Base-by-base conservation (phyloP, 371 early-diverging fungal species). In the Mortierella sp. region DNA sequence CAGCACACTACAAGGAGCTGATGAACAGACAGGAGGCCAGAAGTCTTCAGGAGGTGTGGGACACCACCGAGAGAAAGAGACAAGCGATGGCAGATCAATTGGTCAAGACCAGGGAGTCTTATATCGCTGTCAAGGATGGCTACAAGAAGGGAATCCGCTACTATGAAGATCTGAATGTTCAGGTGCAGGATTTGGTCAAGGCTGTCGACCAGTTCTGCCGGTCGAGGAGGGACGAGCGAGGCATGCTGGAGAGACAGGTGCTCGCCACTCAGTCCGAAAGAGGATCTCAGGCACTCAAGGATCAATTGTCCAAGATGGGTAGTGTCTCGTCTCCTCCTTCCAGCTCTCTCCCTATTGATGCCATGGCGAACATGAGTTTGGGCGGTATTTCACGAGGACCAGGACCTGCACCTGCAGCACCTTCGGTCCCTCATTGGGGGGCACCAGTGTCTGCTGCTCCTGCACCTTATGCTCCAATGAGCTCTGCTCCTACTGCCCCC, bases 11-110 rank as follows among this genome's bases (percentile, higher is more conserved):
- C 87, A 94, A 92, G 83, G 91, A 89, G 21, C 89, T 98, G 48
- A 94, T 95, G 93, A 93, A 93, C 68, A 90, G 94, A 24, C 94
- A 95, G 3, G 93, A 96, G 71, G 95, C 93, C 5, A 90, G 93
- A 52, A 90, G 89, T 50, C 88, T 95, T 52, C 93, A 96, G 73
- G 90, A 92, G n/a, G 88, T 89, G 38, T 93, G 94, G 88, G 96
- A 96, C 47, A 84, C 88, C 13, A 92, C 92, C 2, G 95, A 96
- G 57, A 87, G 88, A 44, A 91, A 92, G 74, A 83, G 94, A 83
- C 92, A 92, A 47, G 88, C 89, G 16, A 60, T 95, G 72, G 83
- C 92, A 52, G 89, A 90, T 42, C 90, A 93, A 73, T 91, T 96
- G 75, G 81, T 89, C 38, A 93, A 92, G 72, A 95, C 95, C 4